A percentile compares a stretch with the other conserved stretches of the same genome.
Conservation (phyloP, 371 early-diverging fungal species). For the Mucor sp. region DNA sequence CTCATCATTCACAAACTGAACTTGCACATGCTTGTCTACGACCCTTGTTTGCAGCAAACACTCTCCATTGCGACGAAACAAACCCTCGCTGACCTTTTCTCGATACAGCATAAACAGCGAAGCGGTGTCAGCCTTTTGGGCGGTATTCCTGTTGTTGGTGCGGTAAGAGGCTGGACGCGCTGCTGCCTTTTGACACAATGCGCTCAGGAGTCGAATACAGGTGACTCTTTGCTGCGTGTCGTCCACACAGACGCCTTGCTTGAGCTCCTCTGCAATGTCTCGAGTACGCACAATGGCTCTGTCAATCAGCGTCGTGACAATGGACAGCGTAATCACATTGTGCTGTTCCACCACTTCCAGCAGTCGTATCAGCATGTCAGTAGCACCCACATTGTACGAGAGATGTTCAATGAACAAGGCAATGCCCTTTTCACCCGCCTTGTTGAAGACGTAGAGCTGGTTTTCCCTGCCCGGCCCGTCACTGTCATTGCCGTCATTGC, state of each 20-base stretch:
- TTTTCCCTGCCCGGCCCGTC: constrained; percentile 12
- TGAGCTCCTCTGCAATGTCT: background rate
- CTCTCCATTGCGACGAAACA: constrained; percentile 3
- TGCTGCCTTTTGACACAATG: background rate
- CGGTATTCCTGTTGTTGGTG: background rate
- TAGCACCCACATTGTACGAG: constrained; percentile 29
- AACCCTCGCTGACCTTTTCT: constrained; percentile 14
- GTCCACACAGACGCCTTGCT: background rate
- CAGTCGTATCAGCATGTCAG: constrained; percentile 29
- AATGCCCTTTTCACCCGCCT: constrained; percentile 29
- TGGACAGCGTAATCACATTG: background rate
- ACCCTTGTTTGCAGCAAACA: constrained; percentile 24
- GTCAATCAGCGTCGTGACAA: constrained; percentile 1
- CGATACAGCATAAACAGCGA: constrained; percentile 14
- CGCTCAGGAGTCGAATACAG: constrained; percentile 22
- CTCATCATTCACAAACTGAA: constrained; percentile 19
- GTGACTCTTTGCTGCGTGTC: background rate
- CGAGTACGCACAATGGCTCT: background rate
- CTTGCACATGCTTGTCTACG: constrained; percentile 14
- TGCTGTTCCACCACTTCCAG: constrained; percentile 1
- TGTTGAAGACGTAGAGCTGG: constrained; percentile 21
- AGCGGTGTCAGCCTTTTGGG: background rate
- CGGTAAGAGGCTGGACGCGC: background rate
- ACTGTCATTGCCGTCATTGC: background rate
- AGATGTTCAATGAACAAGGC: constrained; percentile 32